Evolutionary conservation across 345 rosid species (phyloP).

Genomic region (Excoecaria agallocha): DNA sequence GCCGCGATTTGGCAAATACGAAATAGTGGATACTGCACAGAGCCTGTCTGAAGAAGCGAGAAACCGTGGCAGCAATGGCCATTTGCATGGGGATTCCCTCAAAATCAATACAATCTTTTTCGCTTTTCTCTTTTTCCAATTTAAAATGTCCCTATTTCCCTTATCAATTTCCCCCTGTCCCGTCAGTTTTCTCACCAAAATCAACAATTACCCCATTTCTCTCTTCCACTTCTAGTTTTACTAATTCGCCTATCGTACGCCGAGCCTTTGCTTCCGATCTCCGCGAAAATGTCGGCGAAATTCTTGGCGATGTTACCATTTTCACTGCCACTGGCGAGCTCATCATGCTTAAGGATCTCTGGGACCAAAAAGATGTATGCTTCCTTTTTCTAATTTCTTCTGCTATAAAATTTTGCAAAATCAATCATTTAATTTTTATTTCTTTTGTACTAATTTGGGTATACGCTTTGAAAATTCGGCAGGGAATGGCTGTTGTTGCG

Average conservation of each 20-base stretch:
- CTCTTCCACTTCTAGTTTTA: background rate
- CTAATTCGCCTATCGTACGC: constrained; percentile 18
- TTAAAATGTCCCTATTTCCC: constrained; percentile 14
- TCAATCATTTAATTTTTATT: background rate
- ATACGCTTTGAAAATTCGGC: background rate
- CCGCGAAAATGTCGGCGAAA: constrained; percentile 35
- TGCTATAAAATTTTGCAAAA: background rate
- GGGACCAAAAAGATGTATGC: constrained; percentile 78
- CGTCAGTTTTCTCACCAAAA: background rate
- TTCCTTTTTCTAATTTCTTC: background rate
- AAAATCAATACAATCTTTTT: constrained; percentile 24
- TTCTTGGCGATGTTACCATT: constrained; percentile 57
- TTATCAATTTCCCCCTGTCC: background rate
- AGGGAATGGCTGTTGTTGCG: constrained; percentile 84
- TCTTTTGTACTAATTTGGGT: background rate
- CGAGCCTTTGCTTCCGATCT: constrained; percentile 43
- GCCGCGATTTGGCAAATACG: too few relatives aligned
- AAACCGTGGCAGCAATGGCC: background rate
- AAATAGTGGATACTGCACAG: too few relatives aligned
- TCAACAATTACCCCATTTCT: background rate
- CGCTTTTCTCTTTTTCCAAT: constrained; percentile 9
- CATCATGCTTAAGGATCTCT: constrained; percentile 65
- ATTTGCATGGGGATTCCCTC: constrained; percentile 30
- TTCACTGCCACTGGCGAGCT: constrained; percentile 63
- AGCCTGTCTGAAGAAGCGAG: too few relatives aligned